Evolutionary conservation across 768 basidiomycete genomes (phyloP).

Genomic region (Russula foetens): DNA sequence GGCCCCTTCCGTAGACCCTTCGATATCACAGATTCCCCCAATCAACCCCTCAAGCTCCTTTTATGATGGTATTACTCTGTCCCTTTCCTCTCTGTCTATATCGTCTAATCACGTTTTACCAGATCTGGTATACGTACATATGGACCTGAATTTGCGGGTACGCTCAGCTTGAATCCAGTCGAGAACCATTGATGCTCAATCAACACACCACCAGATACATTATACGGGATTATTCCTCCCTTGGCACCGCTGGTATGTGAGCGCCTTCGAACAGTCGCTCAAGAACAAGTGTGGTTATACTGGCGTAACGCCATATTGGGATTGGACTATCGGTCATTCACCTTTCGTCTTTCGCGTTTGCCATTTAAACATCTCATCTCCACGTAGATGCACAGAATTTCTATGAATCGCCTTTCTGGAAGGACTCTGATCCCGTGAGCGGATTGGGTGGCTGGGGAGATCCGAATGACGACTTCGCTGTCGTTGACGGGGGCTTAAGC

Average conservation of each 20-base stretch:
- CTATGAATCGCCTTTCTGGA: slow-evolving; percentile 20
- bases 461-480: slow-evolving; percentile 19
- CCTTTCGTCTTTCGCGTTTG: not conserved
- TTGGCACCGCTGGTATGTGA: slow-evolving; percentile 25
- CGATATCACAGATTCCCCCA: slow-evolving; percentile 11
- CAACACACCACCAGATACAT: slow-evolving; percentile 17
- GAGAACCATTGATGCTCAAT: not conserved
- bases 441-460: slow-evolving; percentile 27
- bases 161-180: not conserved
- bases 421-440: slow-evolving; percentile 18
- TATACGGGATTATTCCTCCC: slow-evolving; percentile 24
- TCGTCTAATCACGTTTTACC: not conserved
- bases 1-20: slow-evolving; percentile 3
- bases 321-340: slow-evolving; percentile 24
- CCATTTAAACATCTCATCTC: too few species aligned
- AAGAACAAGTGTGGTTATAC: slow-evolving; percentile 22
- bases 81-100: not conserved
- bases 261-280: slow-evolving; percentile 20
- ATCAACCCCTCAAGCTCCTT: slow-evolving; percentile 18
- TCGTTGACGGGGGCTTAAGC: slow-evolving; percentile 27
- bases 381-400: slow-evolving; percentile 22
- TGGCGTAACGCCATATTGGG: slow-evolving; percentile 24
- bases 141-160: slow-evolving; percentile 23
- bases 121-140: slow-evolving; percentile 24
- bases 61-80: slow-evolving; percentile 11